A percentile compares a stretch with the other conserved stretches of the same genome.
phyloP scores from a whole-genome alignment of 164 flowering plant species.

The Chloranthus sessilifolius region DNA sequence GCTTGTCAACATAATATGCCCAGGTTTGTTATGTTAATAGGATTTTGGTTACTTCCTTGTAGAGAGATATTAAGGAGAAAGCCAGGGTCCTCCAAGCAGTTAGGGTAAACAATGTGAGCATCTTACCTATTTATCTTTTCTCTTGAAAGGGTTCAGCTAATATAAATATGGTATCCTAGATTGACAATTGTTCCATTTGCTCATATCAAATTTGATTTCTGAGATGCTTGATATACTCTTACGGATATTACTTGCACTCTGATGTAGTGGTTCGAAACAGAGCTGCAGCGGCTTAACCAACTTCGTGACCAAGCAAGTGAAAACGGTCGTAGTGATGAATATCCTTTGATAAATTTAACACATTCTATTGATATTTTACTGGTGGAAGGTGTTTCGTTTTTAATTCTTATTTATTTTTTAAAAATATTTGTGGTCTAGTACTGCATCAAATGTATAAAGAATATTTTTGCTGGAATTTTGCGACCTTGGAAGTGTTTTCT shows the following conservation, averaged over 20 bases:
- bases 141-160: background rate
- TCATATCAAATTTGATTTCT: background rate
- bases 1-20: background rate
- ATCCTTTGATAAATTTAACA: constrained; percentile 79
- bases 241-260: constrained; percentile 6
- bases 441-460: too few relatives aligned
- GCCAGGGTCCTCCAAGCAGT: constrained; percentile 57
- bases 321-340: constrained; percentile 65
- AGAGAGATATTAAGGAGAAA: constrained; percentile 80
- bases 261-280: constrained; percentile 73
- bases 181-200: background rate
- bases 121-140: background rate
- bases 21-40: background rate
- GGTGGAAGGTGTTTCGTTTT: too few relatives aligned
- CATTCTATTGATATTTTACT: too few relatives aligned
- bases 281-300: constrained; percentile 58
- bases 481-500: too few relatives aligned
- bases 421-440: too few relatives aligned
- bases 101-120: constrained; percentile 9
- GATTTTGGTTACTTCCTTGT: constrained; percentile 16
- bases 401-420: too few relatives aligned
- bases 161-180: background rate
- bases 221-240: too few relatives aligned
- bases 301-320: constrained; percentile 90
- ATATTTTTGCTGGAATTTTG: too few relatives aligned